phyloP scores from a whole-genome alignment of 139 green algal species.

The Zygnema circumcarinatum region DNA sequence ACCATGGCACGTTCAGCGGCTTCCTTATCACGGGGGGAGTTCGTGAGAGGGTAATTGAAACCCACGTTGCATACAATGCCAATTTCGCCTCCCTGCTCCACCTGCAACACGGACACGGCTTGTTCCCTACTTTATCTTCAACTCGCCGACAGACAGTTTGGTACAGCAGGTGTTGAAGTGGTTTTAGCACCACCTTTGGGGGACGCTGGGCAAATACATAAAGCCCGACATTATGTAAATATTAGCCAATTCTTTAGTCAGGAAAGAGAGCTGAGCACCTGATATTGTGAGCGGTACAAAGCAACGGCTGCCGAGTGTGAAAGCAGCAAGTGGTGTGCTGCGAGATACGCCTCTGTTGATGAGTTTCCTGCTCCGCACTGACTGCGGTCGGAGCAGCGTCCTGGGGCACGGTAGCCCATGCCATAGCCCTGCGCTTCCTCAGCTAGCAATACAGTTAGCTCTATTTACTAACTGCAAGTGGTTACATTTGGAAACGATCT shows the following conservation, averaged over 20 bases:
- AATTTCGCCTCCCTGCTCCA: not conserved
- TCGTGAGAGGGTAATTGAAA: constrained; percentile 5
- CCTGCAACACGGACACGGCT: not conserved
- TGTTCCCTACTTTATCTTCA: not conserved
- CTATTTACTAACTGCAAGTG: not conserved
- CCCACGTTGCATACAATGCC: not conserved
- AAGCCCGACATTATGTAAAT: no score
- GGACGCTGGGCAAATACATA: no score
- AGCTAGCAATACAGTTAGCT: no score
- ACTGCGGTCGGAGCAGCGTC: constrained; percentile 26
- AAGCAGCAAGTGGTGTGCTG: constrained; percentile 62
- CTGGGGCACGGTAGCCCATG: not conserved
- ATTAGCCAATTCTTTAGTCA: not conserved
- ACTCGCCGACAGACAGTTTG: no score
- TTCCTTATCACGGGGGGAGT: constrained; percentile 47
- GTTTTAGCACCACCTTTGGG: not conserved
- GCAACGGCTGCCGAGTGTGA: constrained; percentile 62
- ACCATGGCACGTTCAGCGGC: constrained; percentile 32
- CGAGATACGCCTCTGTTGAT: constrained; percentile 56
- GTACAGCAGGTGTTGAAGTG: no score
- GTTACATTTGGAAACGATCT: not conserved
- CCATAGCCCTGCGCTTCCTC: not conserved
- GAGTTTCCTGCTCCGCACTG: not conserved
- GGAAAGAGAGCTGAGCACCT: constrained; percentile 26
- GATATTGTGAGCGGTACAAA: constrained; percentile 57